These are phyloP conservation scores for Colletotrichum gloeosporioides DNA, from an alignment of 2,329 filamentous ascomycete genomes.

Conservation along the genomic window DNA sequence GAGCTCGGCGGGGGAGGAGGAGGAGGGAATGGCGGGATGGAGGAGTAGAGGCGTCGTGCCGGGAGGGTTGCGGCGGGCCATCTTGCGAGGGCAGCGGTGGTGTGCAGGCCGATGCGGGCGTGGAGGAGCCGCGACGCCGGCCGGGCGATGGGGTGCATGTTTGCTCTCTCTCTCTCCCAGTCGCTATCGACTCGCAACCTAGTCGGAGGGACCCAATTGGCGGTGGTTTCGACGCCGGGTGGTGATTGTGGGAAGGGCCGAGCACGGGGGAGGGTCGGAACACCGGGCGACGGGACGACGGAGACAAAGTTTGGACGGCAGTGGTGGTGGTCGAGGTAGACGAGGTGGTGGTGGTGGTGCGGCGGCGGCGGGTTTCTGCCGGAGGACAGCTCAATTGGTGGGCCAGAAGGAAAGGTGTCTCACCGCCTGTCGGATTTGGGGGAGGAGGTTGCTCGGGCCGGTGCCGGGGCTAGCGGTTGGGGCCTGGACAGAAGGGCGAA, in stretches of 20 bases:
- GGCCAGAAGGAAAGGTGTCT: not conserved
- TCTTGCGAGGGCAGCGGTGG: not conserved
- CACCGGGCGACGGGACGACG: not conserved
- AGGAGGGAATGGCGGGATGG: not conserved
- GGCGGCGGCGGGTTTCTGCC: constrained; percentile 7
- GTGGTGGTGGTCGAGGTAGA: not conserved
- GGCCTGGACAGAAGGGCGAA: not conserved
- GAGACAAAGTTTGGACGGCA: not conserved
- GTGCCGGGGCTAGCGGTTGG: not conserved
- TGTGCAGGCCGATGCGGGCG: constrained; percentile 10
- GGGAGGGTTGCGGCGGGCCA: not conserved
- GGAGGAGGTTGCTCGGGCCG: not conserved
- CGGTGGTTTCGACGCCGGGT: not conserved
- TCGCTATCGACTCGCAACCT: not conserved
- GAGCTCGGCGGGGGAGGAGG: not conserved
- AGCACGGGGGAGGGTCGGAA: not conserved
- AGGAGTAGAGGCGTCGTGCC: constrained; percentile 1
- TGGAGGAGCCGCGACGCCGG: constrained; percentile 14
- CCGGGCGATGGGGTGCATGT: constrained; percentile 16
- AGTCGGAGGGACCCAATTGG: not conserved
- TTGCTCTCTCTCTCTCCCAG: not conserved
- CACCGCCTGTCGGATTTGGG: constrained; percentile 3
- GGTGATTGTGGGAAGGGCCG: not conserved
- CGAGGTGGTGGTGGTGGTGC: not conserved
- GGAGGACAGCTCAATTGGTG: not conserved